A percentile compares a stretch with the other conserved stretches of the same genome.
Evolutionary conservation across 2,329 filamentous ascomycete genomes (phyloP).

Genomic region (Alternaria arborescens): DNA sequence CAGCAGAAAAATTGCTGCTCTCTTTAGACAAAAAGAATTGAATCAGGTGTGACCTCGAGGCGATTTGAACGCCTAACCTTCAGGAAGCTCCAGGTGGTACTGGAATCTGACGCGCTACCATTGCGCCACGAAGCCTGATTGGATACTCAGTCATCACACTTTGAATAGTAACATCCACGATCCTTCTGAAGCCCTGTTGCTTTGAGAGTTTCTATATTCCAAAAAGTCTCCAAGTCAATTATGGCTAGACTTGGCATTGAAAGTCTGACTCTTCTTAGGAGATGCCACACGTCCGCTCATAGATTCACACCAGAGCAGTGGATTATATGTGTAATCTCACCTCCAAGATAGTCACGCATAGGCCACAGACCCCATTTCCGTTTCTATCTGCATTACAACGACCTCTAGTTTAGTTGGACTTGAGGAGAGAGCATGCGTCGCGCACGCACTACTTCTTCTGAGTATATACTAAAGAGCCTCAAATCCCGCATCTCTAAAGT

Average conservation of each 20-base stretch:
- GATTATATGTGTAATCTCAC: rapidly evolving
- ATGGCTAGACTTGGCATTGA: background rate
- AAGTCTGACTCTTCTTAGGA: background rate
- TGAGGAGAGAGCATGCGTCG: too few species aligned
- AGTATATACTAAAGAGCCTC: too few species aligned
- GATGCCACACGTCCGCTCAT: too few species aligned
- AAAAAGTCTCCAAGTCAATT: too few species aligned
- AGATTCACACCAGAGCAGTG: too few species aligned
- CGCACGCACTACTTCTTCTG: too few species aligned
- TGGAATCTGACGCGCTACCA: slow-evolving; percentile 46
- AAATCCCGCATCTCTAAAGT: background rate
- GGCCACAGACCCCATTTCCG: too few species aligned
- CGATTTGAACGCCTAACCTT: slow-evolving; percentile 43
- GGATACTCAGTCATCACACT: slow-evolving; percentile 4
- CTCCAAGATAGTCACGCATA: too few species aligned
- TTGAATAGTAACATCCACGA: background rate
- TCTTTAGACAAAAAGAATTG: slow-evolving; percentile 7
- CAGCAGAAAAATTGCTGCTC: background rate
- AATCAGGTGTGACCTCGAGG: slow-evolving; percentile 31
- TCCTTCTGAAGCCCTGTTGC: background rate
- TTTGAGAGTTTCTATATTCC: background rate
- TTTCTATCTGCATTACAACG: too few species aligned
- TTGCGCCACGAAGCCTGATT: slow-evolving; percentile 38
- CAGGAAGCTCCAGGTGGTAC: slow-evolving; percentile 33
- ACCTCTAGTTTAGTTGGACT: too few species aligned